Base-by-base conservation (phyloP, 352 stramenopile genomes). In the Pythium brachiatum region DNA sequence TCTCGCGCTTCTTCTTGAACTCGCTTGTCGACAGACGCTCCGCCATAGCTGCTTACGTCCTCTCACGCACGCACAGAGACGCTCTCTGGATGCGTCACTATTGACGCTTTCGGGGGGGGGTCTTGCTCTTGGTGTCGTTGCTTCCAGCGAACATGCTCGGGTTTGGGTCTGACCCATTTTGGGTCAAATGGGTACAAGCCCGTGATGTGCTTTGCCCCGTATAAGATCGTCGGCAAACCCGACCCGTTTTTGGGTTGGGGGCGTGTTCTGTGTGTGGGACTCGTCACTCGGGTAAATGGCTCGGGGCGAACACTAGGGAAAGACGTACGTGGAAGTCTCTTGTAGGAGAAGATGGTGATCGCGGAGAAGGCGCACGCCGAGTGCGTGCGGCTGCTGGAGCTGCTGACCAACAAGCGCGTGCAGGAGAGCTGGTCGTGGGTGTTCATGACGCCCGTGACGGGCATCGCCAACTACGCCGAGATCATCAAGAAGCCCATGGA, bases 1-100 rank as follows among this genome's bases (percentile, higher is more conserved):
- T 74, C 74, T 96, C 88, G 57, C 75, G 75, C 76, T 97, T 93
- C 75, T 93, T 92, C 73, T 91, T 89, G 62, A 91, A 91, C 69
- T 92, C 85, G 64, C 70, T 83, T 43, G 60, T 86, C 8, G 81
- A 91, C 73, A 95, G 70, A 57, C 86, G 81, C 68, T 93, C 86
- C 69, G 83, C 76, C 83, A 92, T 92, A n/a, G 31, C 13, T 65
- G 29, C 9, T 34, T 54, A 27, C 29, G 13, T 15, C 9, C n/a
- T 25, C 13, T 27, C 16, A 6, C 16, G 12, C 20, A 47, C 20
- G 16, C 26, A 38, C 32, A 29, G 27, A 56, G 48, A 12, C 15
- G 44, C 21, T 1, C 44, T 21, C 20, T 7, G 23, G 43, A 53
- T 8, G 21, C 34, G 46, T 32, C 46, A 26, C 50, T 57, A n/a